These are phyloP conservation scores for Tylopilus vinaceipallidus DNA, from an alignment of 768 basidiomycete genomes.

Conservation along the genomic window DNA sequence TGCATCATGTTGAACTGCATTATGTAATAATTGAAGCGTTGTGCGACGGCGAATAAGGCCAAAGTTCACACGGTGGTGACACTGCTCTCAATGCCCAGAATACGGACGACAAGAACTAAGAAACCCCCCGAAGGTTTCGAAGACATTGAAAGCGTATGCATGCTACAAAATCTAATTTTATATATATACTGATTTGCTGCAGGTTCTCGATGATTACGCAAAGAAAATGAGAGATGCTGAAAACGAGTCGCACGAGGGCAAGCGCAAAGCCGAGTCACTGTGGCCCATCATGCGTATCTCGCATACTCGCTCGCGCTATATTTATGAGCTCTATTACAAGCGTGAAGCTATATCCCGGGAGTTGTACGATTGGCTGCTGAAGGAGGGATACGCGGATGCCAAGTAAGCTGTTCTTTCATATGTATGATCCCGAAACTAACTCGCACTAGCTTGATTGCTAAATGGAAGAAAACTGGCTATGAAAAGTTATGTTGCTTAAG, in stretches of 20 bases:
- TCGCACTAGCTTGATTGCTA: slow-evolving; percentile 79
- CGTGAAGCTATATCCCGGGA: slow-evolving; percentile 91
- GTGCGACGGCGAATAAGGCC: neutral
- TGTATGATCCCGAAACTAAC: slow-evolving; percentile 6
- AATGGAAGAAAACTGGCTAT: slow-evolving; percentile 99
- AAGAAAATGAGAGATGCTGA: slow-evolving; percentile 99
- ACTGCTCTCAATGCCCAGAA: slow-evolving; percentile 74
- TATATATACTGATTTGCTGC: slow-evolving; percentile 7
- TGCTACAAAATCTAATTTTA: neutral
- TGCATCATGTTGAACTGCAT: slow-evolving; percentile 15
- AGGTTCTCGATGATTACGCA: slow-evolving; percentile 97
- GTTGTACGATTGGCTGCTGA: slow-evolving; percentile 96
- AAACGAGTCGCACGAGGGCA: slow-evolving; percentile 98
- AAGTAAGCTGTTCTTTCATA: slow-evolving; percentile 59
- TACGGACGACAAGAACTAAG: slow-evolving; percentile 90
- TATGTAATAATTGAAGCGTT: slow-evolving; percentile 18
- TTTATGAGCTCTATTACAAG: slow-evolving; percentile 98
- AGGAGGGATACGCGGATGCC: slow-evolving; percentile 94
- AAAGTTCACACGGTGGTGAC: slow-evolving; percentile 19
- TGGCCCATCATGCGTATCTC: slow-evolving; percentile 99
- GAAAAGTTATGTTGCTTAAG: slow-evolving; percentile 97
- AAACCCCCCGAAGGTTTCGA: slow-evolving; percentile 94
- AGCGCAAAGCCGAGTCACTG: slow-evolving; percentile 87
- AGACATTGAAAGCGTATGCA: slow-evolving; percentile 78
- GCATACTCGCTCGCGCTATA: slow-evolving; percentile 93